These are phyloP conservation scores for Daedaleopsis sinensis DNA, from an alignment of 768 basidiomycete species.

Conservation along the genomic window DNA sequence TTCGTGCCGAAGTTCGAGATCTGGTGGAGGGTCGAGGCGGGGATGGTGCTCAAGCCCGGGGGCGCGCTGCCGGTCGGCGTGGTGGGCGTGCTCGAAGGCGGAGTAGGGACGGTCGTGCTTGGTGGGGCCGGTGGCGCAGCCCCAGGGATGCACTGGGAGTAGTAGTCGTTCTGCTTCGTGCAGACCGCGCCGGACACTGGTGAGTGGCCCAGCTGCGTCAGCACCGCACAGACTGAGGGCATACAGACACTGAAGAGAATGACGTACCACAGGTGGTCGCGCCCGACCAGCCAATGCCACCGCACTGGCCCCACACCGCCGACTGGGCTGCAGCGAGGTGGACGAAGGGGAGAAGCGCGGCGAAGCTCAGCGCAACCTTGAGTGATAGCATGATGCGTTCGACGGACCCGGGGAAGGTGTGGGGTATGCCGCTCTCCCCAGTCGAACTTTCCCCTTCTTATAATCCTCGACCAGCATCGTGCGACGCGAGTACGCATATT, in stretches of 20 bases:
- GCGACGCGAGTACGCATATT: too few species aligned
- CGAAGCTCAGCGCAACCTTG: conserved; percentile 19
- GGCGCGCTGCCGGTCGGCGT: conserved; percentile 19
- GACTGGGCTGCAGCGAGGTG: conserved; percentile 27
- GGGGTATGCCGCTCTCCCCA: too few species aligned
- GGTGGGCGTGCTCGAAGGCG: not conserved
- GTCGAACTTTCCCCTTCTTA: too few species aligned
- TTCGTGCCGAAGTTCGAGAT: conserved; percentile 53
- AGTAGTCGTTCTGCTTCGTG: conserved; percentile 39
- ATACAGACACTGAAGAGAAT: not conserved
- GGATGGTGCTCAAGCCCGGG: conserved; percentile 16
- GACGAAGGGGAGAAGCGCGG: conserved; percentile 22
- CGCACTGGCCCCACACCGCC: conserved; percentile 18
- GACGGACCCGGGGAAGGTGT: too few species aligned
- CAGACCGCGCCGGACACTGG: conserved; percentile 41
- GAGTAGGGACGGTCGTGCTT: not conserved
- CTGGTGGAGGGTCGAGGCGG: conserved; percentile 30
- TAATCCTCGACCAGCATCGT: too few species aligned
- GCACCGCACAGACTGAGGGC: not conserved
- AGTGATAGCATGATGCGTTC: conserved; percentile 2
- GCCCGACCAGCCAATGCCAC: conserved; percentile 21
- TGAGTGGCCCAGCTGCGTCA: not conserved
- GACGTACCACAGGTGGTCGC: conserved; percentile 19
- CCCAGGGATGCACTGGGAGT: conserved; percentile 42
- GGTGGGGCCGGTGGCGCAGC: conserved; percentile 1